phyloP scores from a whole-genome alignment of 768 basidiomycete species.

The Ephemerocybe angulata region DNA sequence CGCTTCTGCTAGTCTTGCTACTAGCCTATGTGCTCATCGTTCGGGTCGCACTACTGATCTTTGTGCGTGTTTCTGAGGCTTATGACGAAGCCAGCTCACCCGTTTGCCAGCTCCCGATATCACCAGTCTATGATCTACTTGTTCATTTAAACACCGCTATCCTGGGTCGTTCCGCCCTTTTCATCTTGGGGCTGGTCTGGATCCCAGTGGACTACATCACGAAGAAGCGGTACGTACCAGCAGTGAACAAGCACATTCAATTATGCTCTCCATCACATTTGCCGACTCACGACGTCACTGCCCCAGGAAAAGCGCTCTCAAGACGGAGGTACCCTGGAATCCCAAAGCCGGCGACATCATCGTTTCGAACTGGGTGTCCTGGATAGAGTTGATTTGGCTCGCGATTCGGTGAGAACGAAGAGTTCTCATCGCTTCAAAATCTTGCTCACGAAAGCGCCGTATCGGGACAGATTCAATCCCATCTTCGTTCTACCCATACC shows the following conservation, averaged over 20 bases:
- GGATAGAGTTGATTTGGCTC: conserved; percentile 86
- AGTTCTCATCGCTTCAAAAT: not conserved
- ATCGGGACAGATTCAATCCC: conserved; percentile 67
- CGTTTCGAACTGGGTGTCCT: conserved; percentile 90
- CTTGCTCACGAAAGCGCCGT: not conserved
- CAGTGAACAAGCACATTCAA: not conserved
- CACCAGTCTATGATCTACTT: conserved; percentile 45
- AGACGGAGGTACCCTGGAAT: conserved; percentile 48
- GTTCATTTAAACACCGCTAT: conserved; percentile 50
- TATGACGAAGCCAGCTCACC: conserved; percentile 1
- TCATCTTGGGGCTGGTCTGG: conserved; percentile 70
- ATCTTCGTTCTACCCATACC: conserved; percentile 76
- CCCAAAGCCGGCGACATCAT: conserved; percentile 83
- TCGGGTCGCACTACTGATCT: conserved; percentile 47
- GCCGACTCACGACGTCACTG: conserved; percentile 6
- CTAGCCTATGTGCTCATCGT: conserved; percentile 55
- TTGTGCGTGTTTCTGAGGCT: conserved; percentile 49
- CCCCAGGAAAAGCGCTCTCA: conserved; percentile 37
- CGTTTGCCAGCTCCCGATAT: conserved; percentile 50
- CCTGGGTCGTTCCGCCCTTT: conserved; percentile 55
- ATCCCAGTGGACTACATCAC: conserved; percentile 67
- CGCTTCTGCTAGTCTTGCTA: conserved; percentile 47
- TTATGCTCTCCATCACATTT: conserved; percentile 1
- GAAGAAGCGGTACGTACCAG: conserved; percentile 62
- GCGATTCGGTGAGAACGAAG: conserved; percentile 58